Evolutionary conservation across 192 early-diverging fungal genomes (phyloP), one percentile per base, ranked within the genome.

Genomic region (Mortierella claussenii): DNA sequence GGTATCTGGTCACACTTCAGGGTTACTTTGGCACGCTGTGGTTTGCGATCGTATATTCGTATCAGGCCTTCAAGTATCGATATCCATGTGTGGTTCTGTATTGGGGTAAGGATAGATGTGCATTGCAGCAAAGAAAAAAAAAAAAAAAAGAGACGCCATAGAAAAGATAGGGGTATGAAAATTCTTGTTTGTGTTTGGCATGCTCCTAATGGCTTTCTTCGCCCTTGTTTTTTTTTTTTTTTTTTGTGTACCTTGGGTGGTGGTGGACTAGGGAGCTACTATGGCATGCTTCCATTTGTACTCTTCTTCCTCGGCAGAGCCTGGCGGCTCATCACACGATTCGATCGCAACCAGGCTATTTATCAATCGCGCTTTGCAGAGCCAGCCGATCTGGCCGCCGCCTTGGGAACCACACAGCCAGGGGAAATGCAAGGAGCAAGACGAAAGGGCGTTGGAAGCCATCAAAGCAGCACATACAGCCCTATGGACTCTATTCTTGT

Each of bases 311-410:
- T 64, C 0, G 73, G 44, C 13, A 32, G 73, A 62, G 59, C 27
- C 10, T 76, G 73, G 73, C 63, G 73, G 21, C 73, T 76, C 8
- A 61, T 76, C 28, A 62, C 50, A 7, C 49, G 73, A 33, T 40
- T 67, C 31, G 58, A 76, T 20, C 73, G 73, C 45, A 76, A 76
- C 40, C 32, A 44, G 9, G 58, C 64, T 47, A 76, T 76, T 50
- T 67, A 76, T 31, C 57, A 55, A 24, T 55, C 73, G 28, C 52
- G 62, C 23, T 76, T 76, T 36, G 65, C 65, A 11, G 73, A 76
- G 11, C 73, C 73, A 26, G 20, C 42, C 3, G 73, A 76, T 49
- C 34, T 76, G 1, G 53, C 34, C 8, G 53, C 45, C 6, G 37
- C 13, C 8, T 10, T 10, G 7, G 37, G 37, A 48, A 12, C 1